Conservation (phyloP, 2,329 filamentous ascomycete genomes). For the Diaporthe australafricana region DNA sequence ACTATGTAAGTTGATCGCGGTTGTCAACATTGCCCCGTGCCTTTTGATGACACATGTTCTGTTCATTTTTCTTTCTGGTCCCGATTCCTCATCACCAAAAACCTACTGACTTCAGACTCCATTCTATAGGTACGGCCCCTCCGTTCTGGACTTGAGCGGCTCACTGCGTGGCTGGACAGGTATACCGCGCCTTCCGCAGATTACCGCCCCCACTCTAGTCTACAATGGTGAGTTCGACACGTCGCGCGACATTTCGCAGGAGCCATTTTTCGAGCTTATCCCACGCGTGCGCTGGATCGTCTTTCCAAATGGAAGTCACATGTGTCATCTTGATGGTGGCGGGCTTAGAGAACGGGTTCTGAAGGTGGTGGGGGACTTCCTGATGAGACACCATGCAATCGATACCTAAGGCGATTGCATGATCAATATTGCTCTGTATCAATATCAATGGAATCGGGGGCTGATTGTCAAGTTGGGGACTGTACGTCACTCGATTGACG, state of each 20-base stretch:
- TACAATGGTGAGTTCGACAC: constrained; percentile 45
- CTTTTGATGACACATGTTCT: constrained; percentile 24
- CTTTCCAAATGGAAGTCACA: constrained; percentile 40
- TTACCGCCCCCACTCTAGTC: constrained; percentile 41
- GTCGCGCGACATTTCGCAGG: constrained; percentile 40
- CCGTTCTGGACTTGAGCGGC: constrained; percentile 36
- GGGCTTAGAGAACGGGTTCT: constrained; percentile 39
- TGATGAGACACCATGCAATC: constrained; percentile 35
- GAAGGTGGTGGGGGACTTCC: constrained; percentile 41
- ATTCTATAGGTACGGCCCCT: constrained; percentile 39
- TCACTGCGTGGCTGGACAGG: constrained; percentile 39
- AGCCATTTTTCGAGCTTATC: constrained; percentile 42
- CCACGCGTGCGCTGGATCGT: constrained; percentile 42
- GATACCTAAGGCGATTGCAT: neutral
- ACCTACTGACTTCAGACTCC: constrained; percentile 19
- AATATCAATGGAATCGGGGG: neutral
- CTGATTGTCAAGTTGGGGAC: neutral
- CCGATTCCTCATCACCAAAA: constrained; percentile 7
- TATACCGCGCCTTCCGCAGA: constrained; percentile 40
- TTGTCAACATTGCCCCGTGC: constrained; percentile 5
- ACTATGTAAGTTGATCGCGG: constrained; percentile 29
- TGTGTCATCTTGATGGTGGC: constrained; percentile 41
- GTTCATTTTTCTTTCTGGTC: constrained; percentile 11
- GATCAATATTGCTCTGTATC: constrained; percentile 1
- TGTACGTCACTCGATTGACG: neutral